phyloP scores from a whole-genome alignment of 257 asterid species.

The Solanum lycopersicoides region DNA sequence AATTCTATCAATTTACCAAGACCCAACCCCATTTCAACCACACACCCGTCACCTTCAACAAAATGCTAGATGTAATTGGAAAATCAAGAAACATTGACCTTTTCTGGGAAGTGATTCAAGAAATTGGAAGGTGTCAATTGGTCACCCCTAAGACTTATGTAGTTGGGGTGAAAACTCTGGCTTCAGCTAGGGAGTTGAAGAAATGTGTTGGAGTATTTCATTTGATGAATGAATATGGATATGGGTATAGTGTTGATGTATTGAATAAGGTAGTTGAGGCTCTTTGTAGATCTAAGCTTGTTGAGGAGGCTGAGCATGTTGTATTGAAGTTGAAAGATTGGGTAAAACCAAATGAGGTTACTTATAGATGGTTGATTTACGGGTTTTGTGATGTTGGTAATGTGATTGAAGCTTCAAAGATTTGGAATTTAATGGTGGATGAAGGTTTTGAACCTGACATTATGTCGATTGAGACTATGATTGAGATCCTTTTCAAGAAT shows the following conservation, averaged over 20 bases:
- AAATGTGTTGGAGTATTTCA: conserved; percentile 79
- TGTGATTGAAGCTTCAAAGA: conserved; percentile 71
- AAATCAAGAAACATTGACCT: conserved; percentile 79
- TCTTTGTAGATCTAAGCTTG: conserved; percentile 57
- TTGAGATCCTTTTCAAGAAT: conserved; percentile 63
- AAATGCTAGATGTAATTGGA: conserved; percentile 65
- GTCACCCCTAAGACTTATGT: conserved; percentile 59
- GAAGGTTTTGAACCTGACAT: conserved; percentile 48
- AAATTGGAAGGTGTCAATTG: conserved; percentile 45
- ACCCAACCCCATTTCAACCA: conserved; percentile 48
- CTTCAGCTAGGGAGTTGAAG: conserved; percentile 63
- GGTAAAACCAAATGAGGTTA: conserved; percentile 40
- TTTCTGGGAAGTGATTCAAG: conserved; percentile 61
- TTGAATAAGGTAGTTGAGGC: conserved; percentile 49
- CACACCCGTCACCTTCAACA: conserved; percentile 67
- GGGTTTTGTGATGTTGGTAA: conserved; percentile 84
- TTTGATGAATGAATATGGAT: conserved; percentile 65
- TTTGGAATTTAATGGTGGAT: conserved; percentile 84
- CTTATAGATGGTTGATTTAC: conserved; percentile 68
- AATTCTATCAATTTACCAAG: conserved; percentile 43
- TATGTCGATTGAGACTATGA: conserved; percentile 32
- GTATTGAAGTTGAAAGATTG: conserved; percentile 52
- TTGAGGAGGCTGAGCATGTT: conserved; percentile 61
- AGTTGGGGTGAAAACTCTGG: conserved; percentile 29
- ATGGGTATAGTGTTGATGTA: conserved; percentile 38